These are phyloP conservation scores for Kodamaea sp. DNA, from an alignment of 1,139 yeast species.

Conservation along the genomic window DNA sequence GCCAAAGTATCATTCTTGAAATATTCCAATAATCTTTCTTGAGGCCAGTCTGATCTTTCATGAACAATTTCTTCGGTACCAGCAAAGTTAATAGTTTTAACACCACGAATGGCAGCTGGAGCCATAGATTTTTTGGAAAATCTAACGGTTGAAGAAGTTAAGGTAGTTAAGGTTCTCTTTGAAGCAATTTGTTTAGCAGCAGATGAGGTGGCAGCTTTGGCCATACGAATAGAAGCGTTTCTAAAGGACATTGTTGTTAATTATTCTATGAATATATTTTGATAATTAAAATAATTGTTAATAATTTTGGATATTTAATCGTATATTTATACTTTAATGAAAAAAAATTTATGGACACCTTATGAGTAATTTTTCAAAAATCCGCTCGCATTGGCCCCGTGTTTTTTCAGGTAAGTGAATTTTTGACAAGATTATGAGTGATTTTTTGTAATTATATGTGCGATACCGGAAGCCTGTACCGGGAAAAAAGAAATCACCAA, in stretches of 20 bases:
- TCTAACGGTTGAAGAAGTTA: conserved; percentile 48
- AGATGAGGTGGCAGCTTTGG: conserved; percentile 54
- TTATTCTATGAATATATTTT: conserved; percentile 2
- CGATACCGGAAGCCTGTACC: too few relatives aligned
- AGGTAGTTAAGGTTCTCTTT: conserved; percentile 65
- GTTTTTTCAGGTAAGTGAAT: too few relatives aligned
- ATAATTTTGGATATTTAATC: too few relatives aligned
- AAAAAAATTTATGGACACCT: too few relatives aligned
- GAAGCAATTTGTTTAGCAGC: conserved; percentile 50
- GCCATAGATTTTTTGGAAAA: conserved; percentile 36
- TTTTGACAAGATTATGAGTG: too few relatives aligned
- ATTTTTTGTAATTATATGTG: too few relatives aligned
- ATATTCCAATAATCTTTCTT: conserved; percentile 91
- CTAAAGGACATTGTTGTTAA: conserved; percentile 51
- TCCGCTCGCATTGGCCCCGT: too few relatives aligned
- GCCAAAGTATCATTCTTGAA: conserved; percentile 98
- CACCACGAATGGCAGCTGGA: conserved; percentile 64
- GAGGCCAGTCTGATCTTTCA: conserved; percentile 99
- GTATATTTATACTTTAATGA: too few relatives aligned
- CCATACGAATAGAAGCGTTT: conserved; percentile 59
- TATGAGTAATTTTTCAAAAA: too few relatives aligned
- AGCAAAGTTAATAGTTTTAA: conserved; percentile 95
- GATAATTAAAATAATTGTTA: conserved; percentile 1
- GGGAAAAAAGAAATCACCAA: too few relatives aligned
- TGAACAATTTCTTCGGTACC: conserved; percentile 94